Percentiles rank a stretch among this genome's conserved stretches.
Conservation (phyloP, 2,329 filamentous ascomycete genomes). For the Tolypocladium album region DNA sequence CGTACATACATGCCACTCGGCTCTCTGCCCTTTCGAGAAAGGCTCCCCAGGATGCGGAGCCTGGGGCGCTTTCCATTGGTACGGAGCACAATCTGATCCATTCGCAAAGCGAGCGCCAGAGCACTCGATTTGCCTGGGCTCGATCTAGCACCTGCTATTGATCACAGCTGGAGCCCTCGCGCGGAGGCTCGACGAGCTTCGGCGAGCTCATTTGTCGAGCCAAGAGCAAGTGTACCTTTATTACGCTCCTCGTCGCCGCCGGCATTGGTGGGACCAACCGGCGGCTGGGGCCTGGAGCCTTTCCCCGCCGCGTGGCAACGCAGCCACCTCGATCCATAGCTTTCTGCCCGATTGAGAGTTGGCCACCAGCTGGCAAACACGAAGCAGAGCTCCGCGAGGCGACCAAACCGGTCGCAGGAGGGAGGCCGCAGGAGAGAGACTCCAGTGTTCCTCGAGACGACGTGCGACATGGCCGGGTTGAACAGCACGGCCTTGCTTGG, state of each 20-base stretch:
- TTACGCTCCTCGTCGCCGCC: not conserved
- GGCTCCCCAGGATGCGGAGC: not conserved
- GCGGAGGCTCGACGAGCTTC: not conserved
- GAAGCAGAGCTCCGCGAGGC: not conserved
- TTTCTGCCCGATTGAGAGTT: not conserved
- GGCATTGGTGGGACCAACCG: not conserved
- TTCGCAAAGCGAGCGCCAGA: not conserved
- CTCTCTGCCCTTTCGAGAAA: not conserved
- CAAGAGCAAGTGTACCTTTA: not conserved
- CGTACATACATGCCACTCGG: not conserved
- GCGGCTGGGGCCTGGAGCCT: not conserved
- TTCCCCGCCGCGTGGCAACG: not conserved
- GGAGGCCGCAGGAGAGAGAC: not conserved
- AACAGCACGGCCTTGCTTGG: not conserved
- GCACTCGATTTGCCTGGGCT: not conserved
- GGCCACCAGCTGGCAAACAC: not conserved
- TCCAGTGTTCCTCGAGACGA: not conserved
- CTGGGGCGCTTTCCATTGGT: not conserved
- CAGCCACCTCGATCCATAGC: not conserved
- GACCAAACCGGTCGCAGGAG: not conserved
- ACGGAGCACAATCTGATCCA: not conserved
- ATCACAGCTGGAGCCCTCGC: not conserved
- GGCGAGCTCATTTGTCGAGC: not conserved
- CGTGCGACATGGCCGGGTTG: not conserved
- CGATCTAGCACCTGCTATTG: not conserved